A percentile compares a stretch with the other conserved stretches of the same genome.
These are phyloP conservation scores for Rhizopus arrhizus DNA, from an alignment of 371 early-diverging fungal genomes.

Conservation along the genomic window DNA sequence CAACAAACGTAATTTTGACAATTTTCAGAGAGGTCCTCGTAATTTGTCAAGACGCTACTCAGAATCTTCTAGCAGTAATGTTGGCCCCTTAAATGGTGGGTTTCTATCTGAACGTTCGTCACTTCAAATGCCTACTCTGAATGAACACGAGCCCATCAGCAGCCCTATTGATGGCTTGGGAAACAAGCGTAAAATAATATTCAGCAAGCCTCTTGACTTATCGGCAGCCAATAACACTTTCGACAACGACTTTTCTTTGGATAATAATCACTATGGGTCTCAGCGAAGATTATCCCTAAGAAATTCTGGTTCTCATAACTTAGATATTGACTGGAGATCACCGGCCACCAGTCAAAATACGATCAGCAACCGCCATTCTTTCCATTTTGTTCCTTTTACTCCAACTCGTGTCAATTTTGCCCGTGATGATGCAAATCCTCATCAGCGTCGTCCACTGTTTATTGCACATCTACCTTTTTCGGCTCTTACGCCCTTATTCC, in stretches of 20 bases:
- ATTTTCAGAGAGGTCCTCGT: conserved; percentile 9
- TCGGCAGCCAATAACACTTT: not conserved
- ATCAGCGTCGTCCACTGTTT: conserved; percentile 56
- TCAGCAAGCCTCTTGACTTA: conserved; percentile 47
- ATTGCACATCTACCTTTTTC: conserved; percentile 59
- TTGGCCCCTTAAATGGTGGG: not conserved
- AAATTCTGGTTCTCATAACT: conserved; percentile 31
- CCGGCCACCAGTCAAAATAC: not conserved
- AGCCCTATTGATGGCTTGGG: not conserved
- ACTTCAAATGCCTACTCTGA: conserved; percentile 27
- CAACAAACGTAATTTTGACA: conserved; percentile 4
- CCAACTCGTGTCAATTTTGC: conserved; percentile 47
- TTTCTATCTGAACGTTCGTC: conserved; percentile 11
- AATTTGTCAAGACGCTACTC: conserved; percentile 38
- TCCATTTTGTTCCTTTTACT: conserved; percentile 49
- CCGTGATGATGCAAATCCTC: conserved; percentile 16
- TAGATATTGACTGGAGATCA: conserved; percentile 43
- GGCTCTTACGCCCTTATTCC: conserved; percentile 52
- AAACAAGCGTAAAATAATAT: conserved; percentile 20
- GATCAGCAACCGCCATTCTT: conserved; percentile 8
- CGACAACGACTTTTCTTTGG: not conserved
- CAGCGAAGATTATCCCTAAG: not conserved
- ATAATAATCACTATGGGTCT: not conserved
- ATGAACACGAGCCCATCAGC: conserved; percentile 28
- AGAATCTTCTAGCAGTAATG: conserved; percentile 19